Evolutionary conservation across 1,284 basidiomycete species (phyloP), one percentile per base, ranked within the genome.

Genomic region (Trametes pubescens): DNA sequence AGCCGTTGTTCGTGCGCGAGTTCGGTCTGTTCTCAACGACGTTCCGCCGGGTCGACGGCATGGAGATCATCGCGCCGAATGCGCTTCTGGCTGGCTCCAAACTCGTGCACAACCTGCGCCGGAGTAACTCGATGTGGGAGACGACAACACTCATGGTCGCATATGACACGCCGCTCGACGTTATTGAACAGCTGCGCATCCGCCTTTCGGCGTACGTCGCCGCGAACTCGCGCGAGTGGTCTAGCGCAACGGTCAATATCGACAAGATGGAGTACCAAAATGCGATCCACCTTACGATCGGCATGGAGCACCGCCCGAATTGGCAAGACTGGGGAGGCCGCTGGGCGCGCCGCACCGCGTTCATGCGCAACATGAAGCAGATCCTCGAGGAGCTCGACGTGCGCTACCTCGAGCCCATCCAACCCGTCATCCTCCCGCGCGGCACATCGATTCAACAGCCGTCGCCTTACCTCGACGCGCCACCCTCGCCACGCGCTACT

Each of bases 291-390:
- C 79, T 93, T 63, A 82, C 84, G 48, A 83, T 94, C 52, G 87
- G 87, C 18, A 86, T 94, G 74, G 92, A 95, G 77, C 93, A 92
- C 75, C 87, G 89, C 61, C 83, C 88, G 44, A 93, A 93, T 74
- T 94, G 92, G 92, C 93, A 94, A 75, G 91, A 94, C 69, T 94
- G 93, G 92, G 91, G 90, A 57, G 91, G 86, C 14, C 83, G 92
- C 61, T 94, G 89, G 90, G 80, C 78, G 11, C 85, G 90, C 49
- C 86, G 90, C 65, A 92, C 84, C 13, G 79, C 76, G 32, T 90
- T 92, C 75, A 92, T 93, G 89, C 84, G 88, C 57, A 77, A 89
- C 70, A 80, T 93, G 60, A 92, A 91, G 76, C 81, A 78, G 5
- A 75, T 87, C 18, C 78, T 92, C 54, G 91, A 93, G 75, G 89